A percentile compares a stretch with the other conserved stretches of the same genome.
Evolutionary conservation across 257 asterid genomes (phyloP).

Genomic region (Salvia hispanica): DNA sequence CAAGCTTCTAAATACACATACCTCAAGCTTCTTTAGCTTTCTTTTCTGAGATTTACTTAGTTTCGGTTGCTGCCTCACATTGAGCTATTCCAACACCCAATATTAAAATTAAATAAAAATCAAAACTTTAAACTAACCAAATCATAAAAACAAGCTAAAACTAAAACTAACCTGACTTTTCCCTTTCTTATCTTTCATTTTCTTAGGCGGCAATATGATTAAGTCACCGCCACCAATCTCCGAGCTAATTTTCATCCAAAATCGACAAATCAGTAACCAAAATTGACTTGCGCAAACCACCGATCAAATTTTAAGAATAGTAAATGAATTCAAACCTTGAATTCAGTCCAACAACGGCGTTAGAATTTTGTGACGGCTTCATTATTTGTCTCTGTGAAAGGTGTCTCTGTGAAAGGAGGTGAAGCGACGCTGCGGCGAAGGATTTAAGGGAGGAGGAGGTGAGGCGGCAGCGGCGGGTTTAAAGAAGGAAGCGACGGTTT

Average conservation of each 20-base stretch:
- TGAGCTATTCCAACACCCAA: conserved; percentile 43
- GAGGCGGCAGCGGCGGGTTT: no score
- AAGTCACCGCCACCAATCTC: conserved; percentile 50
- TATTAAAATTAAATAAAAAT: not conserved
- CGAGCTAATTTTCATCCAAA: conserved; percentile 26
- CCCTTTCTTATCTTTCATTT: conserved; percentile 47
- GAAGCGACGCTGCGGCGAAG: no score
- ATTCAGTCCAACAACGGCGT: conserved; percentile 3
- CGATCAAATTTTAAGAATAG: not conserved
- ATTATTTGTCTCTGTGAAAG: no score
- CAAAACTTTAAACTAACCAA: not conserved
- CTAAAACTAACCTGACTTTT: conserved; percentile 45
- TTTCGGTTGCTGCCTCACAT: conserved; percentile 38
- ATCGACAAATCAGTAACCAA: conserved; percentile 3
- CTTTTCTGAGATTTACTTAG: conserved; percentile 78
- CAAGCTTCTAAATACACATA: conserved; percentile 18
- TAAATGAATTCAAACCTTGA: conserved; percentile 27
- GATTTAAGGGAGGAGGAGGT: no score
- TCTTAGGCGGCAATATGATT: conserved; percentile 50
- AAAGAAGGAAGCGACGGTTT: no score
- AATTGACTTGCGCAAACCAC: not conserved
- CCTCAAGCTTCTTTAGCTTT: conserved; percentile 83
- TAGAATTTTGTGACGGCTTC: conserved; percentile 27
- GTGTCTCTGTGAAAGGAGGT: no score
- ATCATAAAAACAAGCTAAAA: not conserved